These are phyloP conservation scores for Candida berthetii DNA, from an alignment of 805 yeast genomes.

Conservation along the genomic window DNA sequence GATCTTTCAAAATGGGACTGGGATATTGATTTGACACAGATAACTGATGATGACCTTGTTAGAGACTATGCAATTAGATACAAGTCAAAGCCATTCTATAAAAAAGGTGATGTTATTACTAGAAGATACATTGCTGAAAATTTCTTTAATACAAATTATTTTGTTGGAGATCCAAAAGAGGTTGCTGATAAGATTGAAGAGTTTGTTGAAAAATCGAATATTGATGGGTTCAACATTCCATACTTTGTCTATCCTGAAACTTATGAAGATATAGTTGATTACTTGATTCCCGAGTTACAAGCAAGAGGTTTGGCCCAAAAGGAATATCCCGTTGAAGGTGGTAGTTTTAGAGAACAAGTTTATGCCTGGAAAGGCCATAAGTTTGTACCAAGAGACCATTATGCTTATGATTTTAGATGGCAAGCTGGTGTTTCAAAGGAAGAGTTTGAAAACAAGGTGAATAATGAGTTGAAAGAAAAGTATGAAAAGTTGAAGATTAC, in stretches of 20 bases:
- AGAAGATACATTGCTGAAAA: conserved; percentile 21
- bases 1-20: conserved; percentile 37
- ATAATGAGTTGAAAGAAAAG: not conserved
- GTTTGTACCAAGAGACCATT: conserved; percentile 11
- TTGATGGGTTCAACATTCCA: conserved; percentile 37
- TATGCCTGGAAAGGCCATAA: conserved; percentile 13
- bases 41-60: conserved; percentile 24
- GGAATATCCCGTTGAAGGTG: conserved; percentile 27
- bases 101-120: conserved; percentile 15
- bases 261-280: conserved; percentile 30
- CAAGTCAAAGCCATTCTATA: conserved; percentile 12
- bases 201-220: conserved; percentile 32
- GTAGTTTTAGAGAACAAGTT: conserved; percentile 28
- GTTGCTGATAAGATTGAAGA: conserved; percentile 32
- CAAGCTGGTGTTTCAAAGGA: conserved; percentile 17
- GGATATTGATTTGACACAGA: conserved; percentile 29
- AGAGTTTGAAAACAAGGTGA: conserved; percentile 15
- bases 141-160: conserved; percentile 20
- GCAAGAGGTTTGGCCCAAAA: conserved; percentile 26
- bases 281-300: conserved; percentile 28
- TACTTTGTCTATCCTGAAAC: conserved; percentile 29
- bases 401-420: conserved; percentile 13
- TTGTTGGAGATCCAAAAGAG: conserved; percentile 26
- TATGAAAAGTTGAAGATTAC: not conserved
- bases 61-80: conserved; percentile 21